Conservation (phyloP, 306 rosid genomes). For the Glycine latifolia region DNA sequence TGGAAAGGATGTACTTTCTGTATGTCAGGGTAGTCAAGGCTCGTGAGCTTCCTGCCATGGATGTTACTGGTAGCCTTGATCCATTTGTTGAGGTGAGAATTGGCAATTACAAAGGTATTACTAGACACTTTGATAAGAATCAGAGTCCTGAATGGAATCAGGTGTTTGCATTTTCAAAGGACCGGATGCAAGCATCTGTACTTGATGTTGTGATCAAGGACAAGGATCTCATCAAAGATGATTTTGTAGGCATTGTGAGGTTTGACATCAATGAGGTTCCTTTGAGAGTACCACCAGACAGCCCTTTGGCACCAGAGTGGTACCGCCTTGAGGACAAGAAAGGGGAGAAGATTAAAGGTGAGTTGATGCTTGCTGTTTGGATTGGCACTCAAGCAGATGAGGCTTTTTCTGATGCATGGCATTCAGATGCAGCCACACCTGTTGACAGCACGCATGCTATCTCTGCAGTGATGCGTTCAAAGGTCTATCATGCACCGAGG, state of each 20-base stretch:
- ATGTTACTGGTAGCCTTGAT: slow-evolving; percentile 85
- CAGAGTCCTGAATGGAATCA: slow-evolving; percentile 86
- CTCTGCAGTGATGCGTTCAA: slow-evolving; percentile 59
- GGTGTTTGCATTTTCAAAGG: slow-evolving; percentile 89
- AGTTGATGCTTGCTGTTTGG: slow-evolving; percentile 95
- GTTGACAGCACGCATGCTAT: slow-evolving; percentile 57
- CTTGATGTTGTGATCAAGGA: slow-evolving; percentile 88
- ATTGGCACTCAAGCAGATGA: slow-evolving; percentile 95
- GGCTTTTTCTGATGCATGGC: slow-evolving; percentile 92
- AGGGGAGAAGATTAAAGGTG: slow-evolving; percentile 80
- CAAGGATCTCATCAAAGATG: slow-evolving; percentile 80
- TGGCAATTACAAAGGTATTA: slow-evolving; percentile 84
- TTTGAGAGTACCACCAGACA: slow-evolving; percentile 82
- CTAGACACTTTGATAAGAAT: slow-evolving; percentile 81
- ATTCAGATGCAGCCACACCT: slow-evolving; percentile 77
- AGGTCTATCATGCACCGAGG: slow-evolving; percentile 78
- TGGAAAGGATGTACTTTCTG: slow-evolving; percentile 85
- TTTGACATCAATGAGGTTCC: slow-evolving; percentile 89
- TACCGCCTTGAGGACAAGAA: slow-evolving; percentile 76
- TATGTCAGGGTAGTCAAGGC: slow-evolving; percentile 92
- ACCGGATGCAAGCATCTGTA: slow-evolving; percentile 82
- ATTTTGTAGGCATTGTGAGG: slow-evolving; percentile 81
- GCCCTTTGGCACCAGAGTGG: slow-evolving; percentile 96
- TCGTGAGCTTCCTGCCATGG: slow-evolving; percentile 86
- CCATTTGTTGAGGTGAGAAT: slow-evolving; percentile 87